Evolutionary conservation across 768 basidiomycete genomes (phyloP).

Genomic region (Serendipita indica): DNA sequence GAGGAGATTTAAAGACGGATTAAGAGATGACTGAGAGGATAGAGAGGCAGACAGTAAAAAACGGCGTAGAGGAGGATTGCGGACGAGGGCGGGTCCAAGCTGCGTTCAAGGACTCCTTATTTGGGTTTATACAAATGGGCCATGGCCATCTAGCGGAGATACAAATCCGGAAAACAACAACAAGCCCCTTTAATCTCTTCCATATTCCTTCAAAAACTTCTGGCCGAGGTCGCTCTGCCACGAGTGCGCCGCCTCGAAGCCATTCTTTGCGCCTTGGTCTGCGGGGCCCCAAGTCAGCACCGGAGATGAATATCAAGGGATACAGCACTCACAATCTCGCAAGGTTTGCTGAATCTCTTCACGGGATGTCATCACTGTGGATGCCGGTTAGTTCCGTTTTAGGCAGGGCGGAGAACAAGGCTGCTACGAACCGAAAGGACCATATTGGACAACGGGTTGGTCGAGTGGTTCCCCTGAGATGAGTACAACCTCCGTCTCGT

Average conservation of each 20-base stretch:
- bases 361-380: conserved; percentile 54
- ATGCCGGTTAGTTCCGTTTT: not conserved
- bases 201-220: not conserved
- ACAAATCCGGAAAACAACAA: not conserved
- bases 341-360: conserved; percentile 75
- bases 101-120: no score
- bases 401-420: conserved; percentile 16
- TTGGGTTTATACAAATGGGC: no score
- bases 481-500: conserved; percentile 60
- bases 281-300: not conserved
- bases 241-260: conserved; percentile 76
- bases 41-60: not conserved
- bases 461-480: conserved; percentile 79
- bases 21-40: not conserved
- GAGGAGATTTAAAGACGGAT: not conserved
- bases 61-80: not conserved
- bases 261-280: conserved; percentile 67
- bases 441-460: conserved; percentile 77
- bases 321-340: conserved; percentile 62
- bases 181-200: not conserved
- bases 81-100: not conserved
- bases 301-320: not conserved
- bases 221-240: conserved; percentile 75
- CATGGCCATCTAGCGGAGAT: not conserved
- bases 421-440: conserved; percentile 41